These are phyloP conservation scores for Tolypocladium album DNA, from an alignment of 2,329 filamentous ascomycete species.

Conservation along the genomic window DNA sequence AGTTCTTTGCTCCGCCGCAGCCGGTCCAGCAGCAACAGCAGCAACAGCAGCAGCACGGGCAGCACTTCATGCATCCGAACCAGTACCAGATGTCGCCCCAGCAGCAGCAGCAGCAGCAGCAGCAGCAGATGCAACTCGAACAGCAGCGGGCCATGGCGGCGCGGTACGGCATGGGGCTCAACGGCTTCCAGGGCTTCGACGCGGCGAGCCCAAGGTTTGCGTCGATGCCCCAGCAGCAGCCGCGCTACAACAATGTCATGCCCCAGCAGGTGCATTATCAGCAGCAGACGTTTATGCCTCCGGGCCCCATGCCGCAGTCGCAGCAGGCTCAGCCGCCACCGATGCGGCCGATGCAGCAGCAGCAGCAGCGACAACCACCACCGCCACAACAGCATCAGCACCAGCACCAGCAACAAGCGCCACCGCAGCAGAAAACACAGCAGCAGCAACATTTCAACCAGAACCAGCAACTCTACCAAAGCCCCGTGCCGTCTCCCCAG, in stretches of 20 bases:
- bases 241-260: neutral
- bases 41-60: slow-evolving; percentile 15
- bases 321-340: neutral
- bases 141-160: slow-evolving; percentile 7
- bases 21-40: slow-evolving; percentile 11
- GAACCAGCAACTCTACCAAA: slow-evolving; percentile 5
- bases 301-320: neutral
- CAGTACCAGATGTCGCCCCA: slow-evolving; percentile 13
- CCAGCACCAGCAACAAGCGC: neutral
- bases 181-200: neutral
- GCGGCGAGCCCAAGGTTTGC: slow-evolving; percentile 6
- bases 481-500: slow-evolving; percentile 5
- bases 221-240: slow-evolving; percentile 7
- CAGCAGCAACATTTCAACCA: neutral
- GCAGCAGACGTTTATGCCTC: neutral
- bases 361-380: neutral
- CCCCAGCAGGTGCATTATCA: neutral
- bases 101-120: slow-evolving; percentile 8
- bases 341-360: neutral
- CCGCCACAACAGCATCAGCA: neutral
- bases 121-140: slow-evolving; percentile 8
- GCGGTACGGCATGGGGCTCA: neutral
- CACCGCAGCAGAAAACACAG: neutral
- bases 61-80: slow-evolving; percentile 5
- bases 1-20: slow-evolving; percentile 9